These are phyloP conservation scores for Eucalyptus camaldulensis DNA, from an alignment of 345 rosid species.

Conservation along the genomic window DNA sequence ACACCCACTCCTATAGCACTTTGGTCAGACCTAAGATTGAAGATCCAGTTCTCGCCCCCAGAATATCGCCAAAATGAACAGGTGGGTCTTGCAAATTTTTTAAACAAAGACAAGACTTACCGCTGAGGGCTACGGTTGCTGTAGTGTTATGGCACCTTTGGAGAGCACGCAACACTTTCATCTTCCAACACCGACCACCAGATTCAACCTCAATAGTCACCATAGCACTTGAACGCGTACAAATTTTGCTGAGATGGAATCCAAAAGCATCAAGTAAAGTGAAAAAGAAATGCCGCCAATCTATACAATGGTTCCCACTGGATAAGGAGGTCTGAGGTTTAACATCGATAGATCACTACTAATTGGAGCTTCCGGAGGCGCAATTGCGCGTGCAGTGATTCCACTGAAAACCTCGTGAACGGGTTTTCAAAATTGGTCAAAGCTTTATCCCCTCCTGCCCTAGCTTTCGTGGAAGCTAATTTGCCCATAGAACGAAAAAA, in stretches of 20 bases:
- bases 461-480: background rate
- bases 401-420: background rate
- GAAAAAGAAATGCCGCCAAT: background rate
- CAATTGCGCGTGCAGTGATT: background rate
- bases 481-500: background rate
- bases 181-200: background rate
- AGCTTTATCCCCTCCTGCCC: background rate
- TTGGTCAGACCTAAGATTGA: background rate
- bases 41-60: background rate
- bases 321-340: background rate
- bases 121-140: background rate
- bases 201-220: background rate
- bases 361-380: background rate
- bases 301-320: background rate
- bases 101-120: background rate
- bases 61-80: background rate
- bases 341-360: background rate
- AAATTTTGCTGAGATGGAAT: background rate
- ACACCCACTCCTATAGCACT: background rate
- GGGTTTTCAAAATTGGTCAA: background rate
- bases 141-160: background rate
- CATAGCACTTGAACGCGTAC: background rate
- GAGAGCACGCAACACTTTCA: background rate
- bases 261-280: background rate
- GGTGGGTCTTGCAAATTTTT: background rate